Conservation (phyloP, 768 basidiomycete genomes). For the Tulasnella sp. region DNA sequence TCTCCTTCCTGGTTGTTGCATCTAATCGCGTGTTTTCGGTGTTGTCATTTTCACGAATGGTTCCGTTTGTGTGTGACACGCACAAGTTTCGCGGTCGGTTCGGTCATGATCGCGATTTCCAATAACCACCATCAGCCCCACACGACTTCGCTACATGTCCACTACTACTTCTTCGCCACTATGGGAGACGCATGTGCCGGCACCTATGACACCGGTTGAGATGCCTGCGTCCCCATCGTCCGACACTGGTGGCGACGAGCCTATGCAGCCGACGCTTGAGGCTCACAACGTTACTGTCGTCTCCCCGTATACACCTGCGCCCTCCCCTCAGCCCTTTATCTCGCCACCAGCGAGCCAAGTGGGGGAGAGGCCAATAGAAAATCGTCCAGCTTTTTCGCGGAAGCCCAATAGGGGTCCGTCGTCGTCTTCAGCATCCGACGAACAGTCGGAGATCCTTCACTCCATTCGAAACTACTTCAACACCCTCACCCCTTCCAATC, state of each 20-base stretch:
- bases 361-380: background rate
- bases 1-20: background rate
- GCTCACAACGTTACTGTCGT: constrained; percentile 2
- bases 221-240: constrained; percentile 6
- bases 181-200: background rate
- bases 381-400: background rate
- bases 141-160: background rate
- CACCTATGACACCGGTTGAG: constrained; percentile 9
- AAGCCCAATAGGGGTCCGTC: background rate
- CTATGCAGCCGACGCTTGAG: constrained; percentile 1
- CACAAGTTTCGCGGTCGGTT: too few relatives aligned
- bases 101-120: too few relatives aligned
- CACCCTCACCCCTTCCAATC: constrained; percentile 5
- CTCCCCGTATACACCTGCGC: constrained; percentile 14
- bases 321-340: constrained; percentile 11
- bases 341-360: background rate
- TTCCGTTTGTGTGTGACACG: too few relatives aligned
- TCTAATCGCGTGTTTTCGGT: background rate
- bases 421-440: background rate
- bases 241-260: background rate
- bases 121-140: too few relatives aligned
- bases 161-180: background rate
- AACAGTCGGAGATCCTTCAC: constrained; percentile 5
- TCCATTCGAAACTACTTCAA: constrained; percentile 10
- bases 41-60: too few relatives aligned